These are phyloP conservation scores for Fusarium sp. DNA, from an alignment of 2,329 filamentous ascomycete genomes.

Conservation along the genomic window DNA sequence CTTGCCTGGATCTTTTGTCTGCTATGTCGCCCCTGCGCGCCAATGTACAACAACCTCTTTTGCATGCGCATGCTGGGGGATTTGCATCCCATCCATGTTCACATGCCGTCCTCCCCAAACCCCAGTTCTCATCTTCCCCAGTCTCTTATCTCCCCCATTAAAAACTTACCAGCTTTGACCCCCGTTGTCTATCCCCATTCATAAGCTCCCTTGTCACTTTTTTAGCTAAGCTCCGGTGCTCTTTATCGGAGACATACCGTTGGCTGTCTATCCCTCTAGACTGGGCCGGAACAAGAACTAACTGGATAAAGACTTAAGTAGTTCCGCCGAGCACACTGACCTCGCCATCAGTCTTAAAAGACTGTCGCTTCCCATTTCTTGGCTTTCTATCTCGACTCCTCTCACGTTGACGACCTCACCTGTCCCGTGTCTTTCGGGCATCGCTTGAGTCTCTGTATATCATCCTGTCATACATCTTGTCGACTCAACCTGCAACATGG, in stretches of 20 bases:
- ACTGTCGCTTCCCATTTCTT: conserved; percentile 19
- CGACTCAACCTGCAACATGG: conserved; percentile 55
- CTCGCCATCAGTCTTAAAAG: conserved; percentile 32
- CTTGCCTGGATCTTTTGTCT: conserved; percentile 10
- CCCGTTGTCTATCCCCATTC: conserved; percentile 39
- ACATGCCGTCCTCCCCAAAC: conserved; percentile 18
- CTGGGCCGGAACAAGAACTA: conserved; percentile 26
- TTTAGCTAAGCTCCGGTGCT: conserved; percentile 24
- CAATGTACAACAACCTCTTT: conserved; percentile 34
- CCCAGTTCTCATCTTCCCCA: conserved; percentile 34
- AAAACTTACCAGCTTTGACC: conserved; percentile 36
- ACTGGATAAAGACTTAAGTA: conserved; percentile 32
- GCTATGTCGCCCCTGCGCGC: conserved; percentile 11
- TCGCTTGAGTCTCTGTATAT: conserved; percentile 27
- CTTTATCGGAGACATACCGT: conserved; percentile 38
- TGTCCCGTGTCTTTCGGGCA: conserved; percentile 1
- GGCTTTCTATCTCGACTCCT: conserved; percentile 15
- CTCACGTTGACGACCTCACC: conserved; percentile 2
- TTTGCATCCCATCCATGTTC: conserved; percentile 24
- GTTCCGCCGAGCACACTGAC: conserved; percentile 9
- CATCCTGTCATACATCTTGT: conserved; percentile 9
- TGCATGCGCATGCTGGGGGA: conserved; percentile 12
- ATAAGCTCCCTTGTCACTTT: conserved; percentile 32
- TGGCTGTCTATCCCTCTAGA: conserved; percentile 25
- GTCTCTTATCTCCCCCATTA: conserved; percentile 42